phyloP scores from a whole-genome alignment of 208 protist genomes.

The Wallacemonas sp. region DNA sequence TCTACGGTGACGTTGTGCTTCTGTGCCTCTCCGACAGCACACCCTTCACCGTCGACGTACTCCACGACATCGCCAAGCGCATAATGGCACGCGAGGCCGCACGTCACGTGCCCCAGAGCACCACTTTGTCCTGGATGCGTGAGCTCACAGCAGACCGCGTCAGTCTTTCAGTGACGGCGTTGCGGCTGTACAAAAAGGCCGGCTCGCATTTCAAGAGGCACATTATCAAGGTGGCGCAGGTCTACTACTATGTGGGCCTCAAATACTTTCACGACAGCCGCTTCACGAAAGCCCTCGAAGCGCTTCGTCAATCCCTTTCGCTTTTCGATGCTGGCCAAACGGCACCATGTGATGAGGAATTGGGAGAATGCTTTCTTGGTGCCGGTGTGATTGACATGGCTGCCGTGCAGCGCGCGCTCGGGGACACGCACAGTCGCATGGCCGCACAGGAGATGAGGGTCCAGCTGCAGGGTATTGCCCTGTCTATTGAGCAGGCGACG shows the following conservation, averaged over 20 bases:
- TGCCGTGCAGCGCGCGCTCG: slow-evolving; percentile 48
- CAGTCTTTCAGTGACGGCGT: slow-evolving; percentile 70
- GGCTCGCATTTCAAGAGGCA: slow-evolving; percentile 44
- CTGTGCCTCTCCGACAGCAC: slow-evolving; percentile 64
- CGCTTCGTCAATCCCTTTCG: slow-evolving; percentile 61
- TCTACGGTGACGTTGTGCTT: slow-evolving; percentile 77
- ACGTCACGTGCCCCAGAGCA: slow-evolving; percentile 16
- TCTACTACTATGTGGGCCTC: slow-evolving; percentile 71
- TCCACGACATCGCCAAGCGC: slow-evolving; percentile 47
- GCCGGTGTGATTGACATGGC: slow-evolving; percentile 29
- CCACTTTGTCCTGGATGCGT: slow-evolving; percentile 60
- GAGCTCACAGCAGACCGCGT: slow-evolving; percentile 52
- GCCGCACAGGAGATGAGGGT: slow-evolving; percentile 37
- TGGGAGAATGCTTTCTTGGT: slow-evolving; percentile 50
- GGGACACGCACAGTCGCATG: slow-evolving; percentile 64
- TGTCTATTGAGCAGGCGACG: slow-evolving; percentile 1
- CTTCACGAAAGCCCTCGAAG: slow-evolving; percentile 83
- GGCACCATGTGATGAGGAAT: slow-evolving; percentile 29
- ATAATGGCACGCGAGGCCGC: slow-evolving; percentile 34
- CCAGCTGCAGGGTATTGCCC: not conserved
- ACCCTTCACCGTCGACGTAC: slow-evolving; percentile 53
- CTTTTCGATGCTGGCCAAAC: slow-evolving; percentile 51
- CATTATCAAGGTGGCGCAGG: slow-evolving; percentile 59
- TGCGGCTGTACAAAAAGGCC: slow-evolving; percentile 66
- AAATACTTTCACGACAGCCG: slow-evolving; percentile 59